Evolutionary conservation across 208 protist genomes (phyloP).

Genomic region (Acanthamoeba lugdunensis): DNA sequence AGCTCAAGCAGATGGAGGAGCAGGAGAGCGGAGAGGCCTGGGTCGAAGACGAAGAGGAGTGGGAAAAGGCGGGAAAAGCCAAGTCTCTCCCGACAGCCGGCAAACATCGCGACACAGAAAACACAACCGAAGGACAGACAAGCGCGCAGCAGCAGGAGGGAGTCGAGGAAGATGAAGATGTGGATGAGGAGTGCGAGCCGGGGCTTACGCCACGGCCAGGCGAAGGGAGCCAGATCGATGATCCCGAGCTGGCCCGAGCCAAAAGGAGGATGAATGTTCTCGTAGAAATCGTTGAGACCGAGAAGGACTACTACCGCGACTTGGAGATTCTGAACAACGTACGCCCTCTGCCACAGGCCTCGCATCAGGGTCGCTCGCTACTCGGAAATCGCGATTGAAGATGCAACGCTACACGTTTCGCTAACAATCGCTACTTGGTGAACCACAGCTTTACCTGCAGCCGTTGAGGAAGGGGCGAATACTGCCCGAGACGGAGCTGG

Average conservation of each 20-base stretch:
- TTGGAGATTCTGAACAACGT: constrained; percentile 35
- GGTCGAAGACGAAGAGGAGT: not conserved
- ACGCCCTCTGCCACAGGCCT: not conserved
- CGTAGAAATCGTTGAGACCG: constrained; percentile 1
- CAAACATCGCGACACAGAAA: too few species aligned
- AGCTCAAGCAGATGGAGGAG: constrained; percentile 52
- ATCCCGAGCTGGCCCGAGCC: not conserved
- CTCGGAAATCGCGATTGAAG: not conserved
- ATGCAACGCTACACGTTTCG: too few species aligned
- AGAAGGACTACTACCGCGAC: constrained; percentile 46
- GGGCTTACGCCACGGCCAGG: constrained; percentile 23
- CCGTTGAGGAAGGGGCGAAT: constrained; percentile 15
- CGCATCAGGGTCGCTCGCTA: not conserved
- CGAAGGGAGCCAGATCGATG: not conserved
- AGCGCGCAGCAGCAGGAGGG: not conserved
- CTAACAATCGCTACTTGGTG: not conserved
- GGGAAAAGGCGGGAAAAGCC: not conserved
- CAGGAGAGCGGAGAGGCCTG: constrained; percentile 34
- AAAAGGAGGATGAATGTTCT: not conserved
- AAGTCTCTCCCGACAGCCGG: not conserved
- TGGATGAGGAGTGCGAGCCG: not conserved
- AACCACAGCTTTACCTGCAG: not conserved
- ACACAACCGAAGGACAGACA: not conserved
- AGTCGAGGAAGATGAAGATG: not conserved
- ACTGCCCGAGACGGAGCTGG: constrained; percentile 12